phyloP scores from a whole-genome alignment of 2,329 filamentous ascomycete genomes.

The Colletotrichum neosansevieriae region DNA sequence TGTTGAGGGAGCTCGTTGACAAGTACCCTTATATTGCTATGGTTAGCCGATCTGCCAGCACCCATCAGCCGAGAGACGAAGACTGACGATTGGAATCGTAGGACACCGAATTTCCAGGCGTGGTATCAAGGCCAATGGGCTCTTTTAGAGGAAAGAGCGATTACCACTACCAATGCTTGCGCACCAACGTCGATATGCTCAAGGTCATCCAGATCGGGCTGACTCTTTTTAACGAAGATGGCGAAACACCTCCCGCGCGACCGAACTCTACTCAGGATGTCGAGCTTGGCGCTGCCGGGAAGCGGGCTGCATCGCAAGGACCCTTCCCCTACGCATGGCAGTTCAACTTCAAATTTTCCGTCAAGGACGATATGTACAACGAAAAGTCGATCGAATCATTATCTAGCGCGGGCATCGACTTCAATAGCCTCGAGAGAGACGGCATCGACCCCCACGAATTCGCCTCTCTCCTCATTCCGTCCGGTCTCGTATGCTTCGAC shows the following conservation, averaged over 20 bases:
- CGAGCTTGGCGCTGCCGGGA: constrained; percentile 53
- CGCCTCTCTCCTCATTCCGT: constrained; percentile 89
- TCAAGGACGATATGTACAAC: constrained; percentile 97
- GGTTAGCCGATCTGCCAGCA: constrained; percentile 67
- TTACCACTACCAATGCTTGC: constrained; percentile 98
- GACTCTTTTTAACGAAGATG: constrained; percentile 91
- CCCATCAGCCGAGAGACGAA: constrained; percentile 2
- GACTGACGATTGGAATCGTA: constrained; percentile 52
- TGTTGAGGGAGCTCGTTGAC: constrained; percentile 84
- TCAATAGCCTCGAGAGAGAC: constrained; percentile 83
- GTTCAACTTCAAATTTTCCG: constrained; percentile 98
- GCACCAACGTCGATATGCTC: constrained; percentile 96
- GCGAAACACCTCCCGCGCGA: constrained; percentile 83
- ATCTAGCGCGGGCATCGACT: constrained; percentile 92
- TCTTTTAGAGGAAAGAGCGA: constrained; percentile 95
- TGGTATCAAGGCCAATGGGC: constrained; percentile 95
- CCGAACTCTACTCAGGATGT: constrained; percentile 61
- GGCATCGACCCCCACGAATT: constrained; percentile 94
- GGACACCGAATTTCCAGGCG: constrained; percentile 99
- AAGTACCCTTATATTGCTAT: constrained; percentile 97
- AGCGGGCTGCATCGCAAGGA: constrained; percentile 55
- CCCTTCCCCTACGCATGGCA: constrained; percentile 93
- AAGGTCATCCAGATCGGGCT: constrained; percentile 98
- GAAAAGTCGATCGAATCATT: constrained; percentile 94
- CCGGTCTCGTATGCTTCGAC: constrained; percentile 87